Base-by-base conservation (phyloP, 1,139 yeast species). In the Geotrichum restrictum region DNA sequence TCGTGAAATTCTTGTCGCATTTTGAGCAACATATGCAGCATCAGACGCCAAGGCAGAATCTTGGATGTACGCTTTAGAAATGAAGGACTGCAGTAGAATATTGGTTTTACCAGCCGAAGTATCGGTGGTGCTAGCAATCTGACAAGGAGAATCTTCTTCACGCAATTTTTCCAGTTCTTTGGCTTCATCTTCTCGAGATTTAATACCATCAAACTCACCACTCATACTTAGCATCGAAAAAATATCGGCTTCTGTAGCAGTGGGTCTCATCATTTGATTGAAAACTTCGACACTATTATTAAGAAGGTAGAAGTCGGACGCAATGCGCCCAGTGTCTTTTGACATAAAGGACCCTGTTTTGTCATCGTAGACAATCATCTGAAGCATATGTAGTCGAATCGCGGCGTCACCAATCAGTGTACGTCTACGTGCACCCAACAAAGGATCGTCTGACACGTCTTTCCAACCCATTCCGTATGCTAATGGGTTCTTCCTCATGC, bases 401-500 rank as follows among this genome's bases (percentile, higher is more conserved):
- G 97, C 98, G 0, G 98, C 95, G 1, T 76, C 74, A 2, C 82
- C 72, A 40, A 93, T 80, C 83, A 94, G 79, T 43, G 80, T 80
- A 27, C 94, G 75, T 57, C 98, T 74, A 59, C 84, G 78, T 38
- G 81, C 84, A 45, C 84, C 82, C 44, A 94, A 72, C 57, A 83
- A 75, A 0, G 97, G 96, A 68, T 94, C 99, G 27, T 84, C 85
- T 36, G 80, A 79, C 2, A 94, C 68, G 59, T 88, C 96, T 58
- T 80, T 80, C 94, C 96, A 88, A 49, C 82, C 88, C 50, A 94
- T 80, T n/a, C 96, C 98, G 64, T 94, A 94, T 0, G 88, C 84
- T 65, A 89, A 83, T 1, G 98, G 98, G 60, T 89, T 93, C 64
- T 88, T 88, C 56, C 86, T 80, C 98, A 93, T 94, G 57, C 99